Base-by-base conservation (phyloP, 768 basidiomycete genomes). In the Termitomyces sp. region DNA sequence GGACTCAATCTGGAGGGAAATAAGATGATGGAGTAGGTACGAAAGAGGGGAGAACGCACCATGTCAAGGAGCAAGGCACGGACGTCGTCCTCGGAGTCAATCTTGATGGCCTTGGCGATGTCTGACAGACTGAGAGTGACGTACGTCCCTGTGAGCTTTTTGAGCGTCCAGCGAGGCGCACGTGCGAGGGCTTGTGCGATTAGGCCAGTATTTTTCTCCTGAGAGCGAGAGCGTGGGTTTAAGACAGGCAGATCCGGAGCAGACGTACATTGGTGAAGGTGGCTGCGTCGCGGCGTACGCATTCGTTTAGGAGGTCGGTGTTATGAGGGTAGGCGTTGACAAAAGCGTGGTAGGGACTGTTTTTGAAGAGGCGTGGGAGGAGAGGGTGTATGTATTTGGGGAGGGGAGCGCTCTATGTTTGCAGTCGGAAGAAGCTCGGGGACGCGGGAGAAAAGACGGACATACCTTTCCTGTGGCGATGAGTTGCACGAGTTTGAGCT, bases 101-200 rank as follows among this genome's bases (percentile, higher is more conserved):
- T 78, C 52, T 76, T 75, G 63, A 81, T 73, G 11, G 75, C 73
- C 16, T 75, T 76, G 3, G 80, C 86, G 49, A 95, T 91, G 60
- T 94, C 89, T 0, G 77, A 70, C 8, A 94, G 71, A 35, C 85
- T 80, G 16, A 93, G 81, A 0, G 89, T 91, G 40, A 92, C 77
- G 63, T 93, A 96, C 2, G 93, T 93, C 50, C 81, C 81, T 0
- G 88, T 94, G 55, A 94, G 81, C 66, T 84, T 88, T 70, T 83
- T 85, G 62, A 94, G 81, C 47, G 82, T 74, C 85, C 92, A 93
- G 19, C 88, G 77, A 0, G 90, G 88, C 0, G 89, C 85, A 16
- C 83, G 82, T 5, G 80, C 79, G 27, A 91, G 72, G 2, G 83
- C 88, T 59, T 86, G 85, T 37, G 74, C 68, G 35, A 91, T 69